Evolutionary conservation across 345 rosid genomes (phyloP), one percentile per base, ranked within the genome.

Genomic region (Rubroshorea leprosula): DNA sequence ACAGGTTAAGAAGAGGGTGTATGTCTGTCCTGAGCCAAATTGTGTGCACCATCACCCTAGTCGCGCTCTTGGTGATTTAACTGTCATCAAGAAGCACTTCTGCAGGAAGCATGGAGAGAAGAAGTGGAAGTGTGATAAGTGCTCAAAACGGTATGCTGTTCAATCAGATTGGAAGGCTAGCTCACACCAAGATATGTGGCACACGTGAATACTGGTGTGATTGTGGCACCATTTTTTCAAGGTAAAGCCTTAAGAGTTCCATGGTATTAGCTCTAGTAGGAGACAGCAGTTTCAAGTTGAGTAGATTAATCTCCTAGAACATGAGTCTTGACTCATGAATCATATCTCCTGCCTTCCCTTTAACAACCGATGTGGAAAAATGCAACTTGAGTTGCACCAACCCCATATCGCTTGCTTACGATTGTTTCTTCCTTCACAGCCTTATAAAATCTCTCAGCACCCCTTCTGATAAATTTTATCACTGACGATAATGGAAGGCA

Each of bases 81-180:
- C 90, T 0, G 87, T 86, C 57, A 83, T 85, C 49, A 89, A 85
- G 70, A 89, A 89, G 72, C 96, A 89, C 68, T 89, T 76, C 76
- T 79, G 79, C 66, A 68, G 84, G 48, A 82, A 82, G 65, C 85
- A 79, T 43, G 81, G 88, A 23, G 85, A 79, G 43, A 87, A 86
- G 74, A 87, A 81, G 73, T 83, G 85, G 83, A 83, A 78, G 59
- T 80, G 89, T 25, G 80, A 74, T 51, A 83, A 83, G 57, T 83
- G 85, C 77, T 72, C 80, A 1, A 83, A 80, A 54, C 71, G 83
- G 20, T 83, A 85, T 66, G 90, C 89, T 51, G 86, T 83, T 62
- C 83, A 79, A 69, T 85, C 96, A 0, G 90, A 88, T 57, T 85
- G 90, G 90, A 88, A 88, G 64, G 90, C n/a, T n/a, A n/a, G n/a